These are phyloP conservation scores for Leccinum huronense DNA, from an alignment of 1,284 basidiomycete genomes.

Conservation along the genomic window DNA sequence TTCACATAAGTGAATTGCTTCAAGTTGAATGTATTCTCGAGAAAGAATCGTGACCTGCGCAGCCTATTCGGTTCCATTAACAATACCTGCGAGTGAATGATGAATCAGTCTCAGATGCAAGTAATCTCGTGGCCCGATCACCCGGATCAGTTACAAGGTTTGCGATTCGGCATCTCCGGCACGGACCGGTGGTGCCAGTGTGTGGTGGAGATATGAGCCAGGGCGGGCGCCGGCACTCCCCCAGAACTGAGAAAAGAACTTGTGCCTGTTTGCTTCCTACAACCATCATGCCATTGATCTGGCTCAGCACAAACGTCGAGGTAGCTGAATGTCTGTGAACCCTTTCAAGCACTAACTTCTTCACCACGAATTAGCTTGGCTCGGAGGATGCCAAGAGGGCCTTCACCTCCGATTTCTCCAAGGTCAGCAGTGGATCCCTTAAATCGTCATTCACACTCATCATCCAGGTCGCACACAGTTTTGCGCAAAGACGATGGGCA, in stretches of 20 bases:
- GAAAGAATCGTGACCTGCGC: not conserved
- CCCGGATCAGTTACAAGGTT: not conserved
- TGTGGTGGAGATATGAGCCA: not conserved
- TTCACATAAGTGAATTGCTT: not conserved
- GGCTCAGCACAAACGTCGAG: constrained; percentile 3
- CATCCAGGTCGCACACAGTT: constrained; percentile 37
- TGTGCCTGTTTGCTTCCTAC: not conserved
- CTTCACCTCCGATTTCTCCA: constrained; percentile 1
- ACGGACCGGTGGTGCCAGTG: not conserved
- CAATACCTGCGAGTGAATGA: not conserved
- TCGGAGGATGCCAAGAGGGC: constrained; percentile 1
- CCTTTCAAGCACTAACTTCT: not conserved
- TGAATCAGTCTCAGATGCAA: not conserved
- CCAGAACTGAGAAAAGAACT: not conserved
- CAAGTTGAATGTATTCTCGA: not conserved
- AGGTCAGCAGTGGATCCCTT: not conserved
- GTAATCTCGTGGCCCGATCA: not conserved
- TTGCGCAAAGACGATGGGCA: constrained; percentile 40
- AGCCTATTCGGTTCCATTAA: not conserved
- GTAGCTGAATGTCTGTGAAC: not conserved
- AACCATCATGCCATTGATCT: constrained; percentile 1
- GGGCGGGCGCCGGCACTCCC: not conserved
- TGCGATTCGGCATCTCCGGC: not conserved
- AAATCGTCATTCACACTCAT: not conserved
- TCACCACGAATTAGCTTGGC: not conserved